Evolutionary conservation across 495 filamentous ascomycete species (phyloP).

Genomic region (Amniculicola lignicola): DNA sequence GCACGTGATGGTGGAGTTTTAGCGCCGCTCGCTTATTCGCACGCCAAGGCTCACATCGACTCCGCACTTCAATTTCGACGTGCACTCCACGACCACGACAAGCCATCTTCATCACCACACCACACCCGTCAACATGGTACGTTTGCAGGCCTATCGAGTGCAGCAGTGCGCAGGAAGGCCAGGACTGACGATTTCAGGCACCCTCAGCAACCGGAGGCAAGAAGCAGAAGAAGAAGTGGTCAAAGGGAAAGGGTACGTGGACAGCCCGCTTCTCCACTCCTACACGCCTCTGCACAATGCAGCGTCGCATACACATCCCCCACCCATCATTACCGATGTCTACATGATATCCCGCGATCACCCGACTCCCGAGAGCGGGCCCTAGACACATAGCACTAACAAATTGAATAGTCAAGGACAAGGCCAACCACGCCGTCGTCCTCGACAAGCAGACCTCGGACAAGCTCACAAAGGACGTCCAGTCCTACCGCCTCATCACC

Average conservation of each 20-base stretch:
- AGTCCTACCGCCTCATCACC: slow-evolving; percentile 99
- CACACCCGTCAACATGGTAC: slow-evolving; percentile 34
- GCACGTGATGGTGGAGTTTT: too few species aligned
- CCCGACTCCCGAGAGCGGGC: too few species aligned
- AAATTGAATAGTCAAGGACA: slow-evolving; percentile 86
- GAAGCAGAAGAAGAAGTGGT: slow-evolving; percentile 99
- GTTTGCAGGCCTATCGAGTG: neutral
- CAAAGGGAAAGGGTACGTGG: slow-evolving; percentile 91
- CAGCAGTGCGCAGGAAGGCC: neutral
- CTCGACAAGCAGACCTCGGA: slow-evolving; percentile 67
- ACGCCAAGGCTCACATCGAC: slow-evolving; percentile 1
- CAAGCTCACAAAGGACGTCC: slow-evolving; percentile 96
- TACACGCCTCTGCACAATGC: neutral
- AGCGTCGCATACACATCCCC: neutral
- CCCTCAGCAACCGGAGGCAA: slow-evolving; percentile 71
- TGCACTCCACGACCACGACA: neutral
- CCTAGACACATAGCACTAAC: too few species aligned
- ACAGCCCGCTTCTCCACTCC: neutral
- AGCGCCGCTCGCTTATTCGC: neutral
- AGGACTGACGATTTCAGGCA: slow-evolving; percentile 28
- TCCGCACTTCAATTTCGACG: slow-evolving; percentile 20
- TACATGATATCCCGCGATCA: too few species aligned
- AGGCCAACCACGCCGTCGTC: slow-evolving; percentile 93
- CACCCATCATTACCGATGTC: slow-evolving; percentile 31
- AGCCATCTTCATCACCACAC: slow-evolving; percentile 26